These are phyloP conservation scores for Geotrichum restrictum DNA, from an alignment of 1,139 yeast genomes.

Conservation along the genomic window DNA sequence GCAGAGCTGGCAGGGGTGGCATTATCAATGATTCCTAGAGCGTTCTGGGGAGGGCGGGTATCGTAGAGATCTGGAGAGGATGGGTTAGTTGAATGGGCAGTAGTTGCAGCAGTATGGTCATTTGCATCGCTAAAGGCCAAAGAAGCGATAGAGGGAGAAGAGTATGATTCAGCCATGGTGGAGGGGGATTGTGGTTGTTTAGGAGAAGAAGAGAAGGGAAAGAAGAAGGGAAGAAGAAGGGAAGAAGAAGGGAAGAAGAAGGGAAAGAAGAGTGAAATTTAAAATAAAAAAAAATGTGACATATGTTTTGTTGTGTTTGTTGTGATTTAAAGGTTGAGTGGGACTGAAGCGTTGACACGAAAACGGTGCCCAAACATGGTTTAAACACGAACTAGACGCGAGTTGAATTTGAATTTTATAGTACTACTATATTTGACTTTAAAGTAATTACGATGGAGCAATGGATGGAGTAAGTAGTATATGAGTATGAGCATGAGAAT, in stretches of 20 bases:
- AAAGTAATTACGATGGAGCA: too few relatives aligned
- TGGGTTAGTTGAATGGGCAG: neutral
- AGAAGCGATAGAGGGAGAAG: slow-evolving; percentile 6
- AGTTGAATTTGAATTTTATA: too few relatives aligned
- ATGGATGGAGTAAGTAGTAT: too few relatives aligned
- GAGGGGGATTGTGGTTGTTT: neutral
- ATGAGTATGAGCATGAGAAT: too few relatives aligned
- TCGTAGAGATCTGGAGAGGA: neutral
- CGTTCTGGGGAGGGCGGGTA: neutral
- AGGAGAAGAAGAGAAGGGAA: neutral
- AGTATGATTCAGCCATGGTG: slow-evolving; percentile 1
- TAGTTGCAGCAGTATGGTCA: neutral
- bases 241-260: neutral
- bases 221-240: neutral
- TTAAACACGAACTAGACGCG: too few relatives aligned
- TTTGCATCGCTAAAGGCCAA: neutral
- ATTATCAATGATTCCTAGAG: neutral
- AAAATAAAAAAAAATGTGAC: neutral
- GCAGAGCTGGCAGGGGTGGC: neutral
- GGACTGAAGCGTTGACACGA: slow-evolving; percentile 3
- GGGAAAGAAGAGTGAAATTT: neutral
- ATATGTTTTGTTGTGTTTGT: neutral
- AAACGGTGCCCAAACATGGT: too few relatives aligned
- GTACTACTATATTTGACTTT: too few relatives aligned
- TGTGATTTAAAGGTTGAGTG: slow-evolving; percentile 2